These are phyloP conservation scores for Hymenoscyphus scutula DNA, from an alignment of 2,329 filamentous ascomycete species.

Conservation along the genomic window DNA sequence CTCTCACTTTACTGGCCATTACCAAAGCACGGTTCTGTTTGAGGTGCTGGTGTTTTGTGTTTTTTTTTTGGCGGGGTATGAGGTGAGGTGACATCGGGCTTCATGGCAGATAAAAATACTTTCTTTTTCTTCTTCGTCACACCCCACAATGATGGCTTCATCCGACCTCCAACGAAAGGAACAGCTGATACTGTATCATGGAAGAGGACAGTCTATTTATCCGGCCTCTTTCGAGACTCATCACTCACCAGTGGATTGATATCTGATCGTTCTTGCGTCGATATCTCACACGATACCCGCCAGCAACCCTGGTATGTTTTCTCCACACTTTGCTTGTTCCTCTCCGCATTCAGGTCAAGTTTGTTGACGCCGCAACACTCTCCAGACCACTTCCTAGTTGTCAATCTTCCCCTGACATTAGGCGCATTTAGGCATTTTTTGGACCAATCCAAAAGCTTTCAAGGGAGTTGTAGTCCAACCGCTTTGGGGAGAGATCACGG, in stretches of 20 bases:
- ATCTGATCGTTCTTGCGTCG: not conserved
- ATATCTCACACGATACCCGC: not conserved
- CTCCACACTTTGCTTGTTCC: not conserved
- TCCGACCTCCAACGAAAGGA: not conserved
- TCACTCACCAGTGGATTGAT: not conserved
- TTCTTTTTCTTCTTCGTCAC: not conserved
- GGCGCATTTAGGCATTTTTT: not conserved
- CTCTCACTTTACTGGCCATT: too few species aligned
- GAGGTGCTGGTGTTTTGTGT: not conserved
- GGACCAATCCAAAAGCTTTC: not conserved
- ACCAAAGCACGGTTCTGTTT: too few species aligned
- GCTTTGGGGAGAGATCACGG: not conserved
- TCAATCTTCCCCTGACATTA: not conserved
- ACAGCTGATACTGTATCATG: not conserved
- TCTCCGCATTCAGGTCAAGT: not conserved
- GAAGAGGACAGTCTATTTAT: not conserved
- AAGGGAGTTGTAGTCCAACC: not conserved
- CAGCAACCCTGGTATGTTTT: not conserved
- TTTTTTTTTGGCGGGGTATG: not conserved
- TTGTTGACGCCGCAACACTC: not conserved
- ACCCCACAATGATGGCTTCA: not conserved
- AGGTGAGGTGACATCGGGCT: not conserved
- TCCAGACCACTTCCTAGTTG: too few species aligned
- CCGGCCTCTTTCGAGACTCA: not conserved
- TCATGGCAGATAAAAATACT: not conserved